These are phyloP conservation scores for Neocallimastix lanati DNA, from an alignment of 192 early-diverging fungal genomes.

Conservation along the genomic window DNA sequence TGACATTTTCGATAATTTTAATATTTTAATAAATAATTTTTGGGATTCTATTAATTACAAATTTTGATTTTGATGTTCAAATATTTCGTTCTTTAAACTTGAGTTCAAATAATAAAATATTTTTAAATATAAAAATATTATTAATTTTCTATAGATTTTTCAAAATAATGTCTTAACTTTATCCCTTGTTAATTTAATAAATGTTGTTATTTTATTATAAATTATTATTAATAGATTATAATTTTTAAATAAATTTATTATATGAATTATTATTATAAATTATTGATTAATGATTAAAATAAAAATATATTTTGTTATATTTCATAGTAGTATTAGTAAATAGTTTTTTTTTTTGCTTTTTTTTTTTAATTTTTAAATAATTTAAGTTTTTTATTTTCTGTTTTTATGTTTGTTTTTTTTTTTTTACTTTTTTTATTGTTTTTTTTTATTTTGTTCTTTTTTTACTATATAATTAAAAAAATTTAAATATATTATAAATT, in stretches of 20 bases:
- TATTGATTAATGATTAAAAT: not conserved
- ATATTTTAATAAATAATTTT: no score
- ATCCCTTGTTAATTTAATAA: no score
- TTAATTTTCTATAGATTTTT: not conserved
- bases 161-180: not conserved
- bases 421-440: not conserved
- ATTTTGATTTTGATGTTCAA: not conserved
- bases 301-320: not conserved
- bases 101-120: not conserved
- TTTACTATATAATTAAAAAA: not conserved
- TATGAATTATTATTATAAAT: not conserved
- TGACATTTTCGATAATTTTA: not conserved
- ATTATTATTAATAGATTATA: not conserved
- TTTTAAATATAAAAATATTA: not conserved
- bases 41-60: not conserved
- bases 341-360: no score
- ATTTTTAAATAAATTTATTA: not conserved
- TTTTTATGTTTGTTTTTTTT: not conserved
- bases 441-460: not conserved
- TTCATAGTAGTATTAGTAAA: not conserved
- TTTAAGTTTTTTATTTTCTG: not conserved
- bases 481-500: not conserved
- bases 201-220: not conserved
- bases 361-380: not conserved
- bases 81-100: not conserved